Evolutionary conservation across 2,329 filamentous ascomycete species (phyloP).

Genomic region (Epichloe sp.): DNA sequence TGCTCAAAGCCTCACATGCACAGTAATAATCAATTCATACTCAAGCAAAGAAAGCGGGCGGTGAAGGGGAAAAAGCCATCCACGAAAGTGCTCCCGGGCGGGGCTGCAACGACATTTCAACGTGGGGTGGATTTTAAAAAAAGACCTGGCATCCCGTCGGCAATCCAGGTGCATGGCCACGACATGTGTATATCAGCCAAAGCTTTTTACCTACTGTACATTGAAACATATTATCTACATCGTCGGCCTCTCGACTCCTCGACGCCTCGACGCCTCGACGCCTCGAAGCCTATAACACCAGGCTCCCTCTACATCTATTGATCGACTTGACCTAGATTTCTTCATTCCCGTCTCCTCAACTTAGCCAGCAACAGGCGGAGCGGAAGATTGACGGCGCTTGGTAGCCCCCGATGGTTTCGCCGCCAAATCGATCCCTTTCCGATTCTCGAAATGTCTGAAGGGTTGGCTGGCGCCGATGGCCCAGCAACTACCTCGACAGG

Average conservation of each 20-base stretch:
- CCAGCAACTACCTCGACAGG: conserved; percentile 20
- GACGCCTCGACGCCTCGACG: not conserved
- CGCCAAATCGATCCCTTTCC: conserved; percentile 10
- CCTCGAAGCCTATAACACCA: not conserved
- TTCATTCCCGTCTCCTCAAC: not conserved
- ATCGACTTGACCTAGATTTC: not conserved
- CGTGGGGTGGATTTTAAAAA: not conserved
- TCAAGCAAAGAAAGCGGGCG: not conserved
- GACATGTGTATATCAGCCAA: not conserved
- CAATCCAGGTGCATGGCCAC: no score
- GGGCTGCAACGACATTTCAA: no score
- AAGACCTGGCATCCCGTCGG: no score
- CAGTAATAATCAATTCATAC: no score
- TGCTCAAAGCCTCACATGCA: no score
- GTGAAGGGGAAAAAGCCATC: not conserved
- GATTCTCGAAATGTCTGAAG: conserved; percentile 23
- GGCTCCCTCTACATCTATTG: not conserved
- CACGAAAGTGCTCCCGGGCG: no score
- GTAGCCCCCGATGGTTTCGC: conserved; percentile 22
- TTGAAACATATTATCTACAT: not conserved
- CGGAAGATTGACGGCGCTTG: not conserved
- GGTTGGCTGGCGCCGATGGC: conserved; percentile 26
- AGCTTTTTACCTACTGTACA: not conserved
- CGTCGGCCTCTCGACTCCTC: not conserved
- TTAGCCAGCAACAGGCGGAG: not conserved